Percentiles rank a stretch among this genome's conserved stretches.
Evolutionary conservation across 2,329 filamentous ascomycete species (phyloP).

Genomic region (Aspergillus clavatus): DNA sequence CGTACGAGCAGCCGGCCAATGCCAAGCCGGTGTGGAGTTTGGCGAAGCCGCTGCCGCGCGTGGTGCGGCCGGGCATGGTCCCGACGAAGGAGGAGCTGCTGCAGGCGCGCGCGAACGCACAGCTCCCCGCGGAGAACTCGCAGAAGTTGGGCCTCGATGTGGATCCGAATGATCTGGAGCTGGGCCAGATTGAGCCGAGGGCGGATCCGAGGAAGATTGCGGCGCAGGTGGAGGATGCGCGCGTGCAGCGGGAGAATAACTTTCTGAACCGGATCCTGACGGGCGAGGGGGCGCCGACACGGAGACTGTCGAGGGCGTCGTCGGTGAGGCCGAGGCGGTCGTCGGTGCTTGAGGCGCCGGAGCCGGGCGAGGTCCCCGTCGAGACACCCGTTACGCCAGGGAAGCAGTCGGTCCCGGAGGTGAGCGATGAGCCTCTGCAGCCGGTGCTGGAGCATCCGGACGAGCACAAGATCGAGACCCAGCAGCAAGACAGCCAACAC

Average conservation of each 20-base stretch:
- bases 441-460: conserved; percentile 15
- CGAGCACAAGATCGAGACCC: conserved; percentile 5
- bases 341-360: no score
- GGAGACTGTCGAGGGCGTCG: conserved; percentile 22
- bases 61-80: conserved; percentile 51
- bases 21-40: conserved; percentile 51
- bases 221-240: conserved; percentile 44
- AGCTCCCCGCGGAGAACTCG: conserved; percentile 30
- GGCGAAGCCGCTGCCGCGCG: conserved; percentile 51
- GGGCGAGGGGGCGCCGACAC: conserved; percentile 20
- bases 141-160: conserved; percentile 33
- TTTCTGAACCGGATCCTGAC: conserved; percentile 33
- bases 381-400: no score
- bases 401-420: conserved; percentile 2
- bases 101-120: conserved; percentile 26
- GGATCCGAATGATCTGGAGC: conserved; percentile 41
- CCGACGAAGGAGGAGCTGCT: conserved; percentile 40
- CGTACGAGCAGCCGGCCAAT: conserved; percentile 50
- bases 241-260: conserved; percentile 38
- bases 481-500: no score
- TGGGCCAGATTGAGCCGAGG: conserved; percentile 38
- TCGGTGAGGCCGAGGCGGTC: no score
- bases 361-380: no score
- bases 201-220: conserved; percentile 38
- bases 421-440: conserved; percentile 18